Evolutionary conservation across 2,329 filamentous ascomycete genomes (phyloP), one percentile per base, ranked within the genome.

Genomic region (Fusarium sp.): DNA sequence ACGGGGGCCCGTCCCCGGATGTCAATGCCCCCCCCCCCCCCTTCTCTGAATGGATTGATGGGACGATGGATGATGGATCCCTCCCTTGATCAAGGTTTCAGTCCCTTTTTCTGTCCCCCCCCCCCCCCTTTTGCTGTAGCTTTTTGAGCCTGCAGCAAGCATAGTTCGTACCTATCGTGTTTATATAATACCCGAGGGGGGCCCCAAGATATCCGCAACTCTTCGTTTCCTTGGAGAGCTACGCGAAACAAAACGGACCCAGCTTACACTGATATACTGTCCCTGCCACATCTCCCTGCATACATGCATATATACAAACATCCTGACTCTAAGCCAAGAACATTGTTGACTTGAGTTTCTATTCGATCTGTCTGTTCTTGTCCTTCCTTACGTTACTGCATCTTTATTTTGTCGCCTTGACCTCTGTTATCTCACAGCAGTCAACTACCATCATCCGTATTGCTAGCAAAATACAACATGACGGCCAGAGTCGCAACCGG

Each of bases 21-120:
- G 61, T 63, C 57, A 65, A 65, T 65, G 62, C 62, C 62, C 57
- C 46, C 60, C 61, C 55, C 61, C 59, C 57, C 63, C 50, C 59
- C 44, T 53, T 25, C 46, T 33, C 35, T 56, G 8, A 31, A 9
- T 19, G 48, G 17, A 27, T 31, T 31, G 25, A 5, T 25, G n/a
- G 23, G 23, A 43, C 43, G 9, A 3, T 19, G 33, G 11, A 36
- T 32, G 29, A 21, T 32, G 29, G 42, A 23, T 43, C 39, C 43
- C 47, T 58, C 44, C 31, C 38, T 36, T 39, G 4, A 19, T 25
- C 36, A 31, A 10, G 14, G 15, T 53, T 63, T 38, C 23, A 58
- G 62, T 57, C 57, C 46, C 46, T 59, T 59, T 38, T 23, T 29
- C 32, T 60, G 48, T 49, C 49, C 61, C 62, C n/a, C n/a, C n/a